Percentiles rank a stretch among this genome's conserved stretches.
phyloP scores from a whole-genome alignment of 331 rosid genomes.

The Pyrus hybrid region DNA sequence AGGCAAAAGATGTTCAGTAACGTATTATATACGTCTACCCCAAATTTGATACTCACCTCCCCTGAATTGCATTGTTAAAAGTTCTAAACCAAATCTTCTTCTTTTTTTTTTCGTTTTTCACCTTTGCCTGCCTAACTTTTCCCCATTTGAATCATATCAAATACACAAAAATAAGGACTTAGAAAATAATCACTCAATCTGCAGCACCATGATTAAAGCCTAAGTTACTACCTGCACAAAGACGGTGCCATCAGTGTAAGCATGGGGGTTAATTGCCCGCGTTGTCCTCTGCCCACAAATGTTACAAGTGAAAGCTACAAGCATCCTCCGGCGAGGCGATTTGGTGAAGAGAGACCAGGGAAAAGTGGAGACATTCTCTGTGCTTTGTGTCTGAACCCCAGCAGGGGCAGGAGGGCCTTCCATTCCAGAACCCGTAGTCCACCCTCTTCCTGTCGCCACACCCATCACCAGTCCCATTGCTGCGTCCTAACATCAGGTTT shows the following conservation, averaged over 20 bases:
- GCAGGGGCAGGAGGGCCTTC: conserved; percentile 91
- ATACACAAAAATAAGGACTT: not conserved
- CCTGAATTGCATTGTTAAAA: not conserved
- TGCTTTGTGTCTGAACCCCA: conserved; percentile 33
- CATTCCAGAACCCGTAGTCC: conserved; percentile 99
- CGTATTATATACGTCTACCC: not conserved
- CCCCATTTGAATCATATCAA: not conserved
- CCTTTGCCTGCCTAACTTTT: not conserved
- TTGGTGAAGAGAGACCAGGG: conserved; percentile 98
- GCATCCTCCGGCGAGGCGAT: conserved; percentile 91
- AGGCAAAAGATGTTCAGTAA: not conserved
- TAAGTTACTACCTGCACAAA: conserved; percentile 70
- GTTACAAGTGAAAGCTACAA: conserved; percentile 86
- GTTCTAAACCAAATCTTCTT: not conserved
- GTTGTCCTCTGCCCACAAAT: conserved; percentile 91
- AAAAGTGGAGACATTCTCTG: conserved; percentile 69
- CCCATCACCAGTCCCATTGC: conserved; percentile 95
- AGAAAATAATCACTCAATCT: no score
- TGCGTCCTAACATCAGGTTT: conserved; percentile 41
- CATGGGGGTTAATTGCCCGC: conserved; percentile 92
- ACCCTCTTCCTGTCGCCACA: conserved; percentile 84
- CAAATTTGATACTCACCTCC: not conserved
- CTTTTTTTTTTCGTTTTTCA: no score
- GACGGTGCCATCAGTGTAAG: conserved; percentile 95
- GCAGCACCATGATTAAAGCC: not conserved